Base-by-base conservation (phyloP, 2,329 filamentous ascomycete genomes). In the Trichophaea hybrida region DNA sequence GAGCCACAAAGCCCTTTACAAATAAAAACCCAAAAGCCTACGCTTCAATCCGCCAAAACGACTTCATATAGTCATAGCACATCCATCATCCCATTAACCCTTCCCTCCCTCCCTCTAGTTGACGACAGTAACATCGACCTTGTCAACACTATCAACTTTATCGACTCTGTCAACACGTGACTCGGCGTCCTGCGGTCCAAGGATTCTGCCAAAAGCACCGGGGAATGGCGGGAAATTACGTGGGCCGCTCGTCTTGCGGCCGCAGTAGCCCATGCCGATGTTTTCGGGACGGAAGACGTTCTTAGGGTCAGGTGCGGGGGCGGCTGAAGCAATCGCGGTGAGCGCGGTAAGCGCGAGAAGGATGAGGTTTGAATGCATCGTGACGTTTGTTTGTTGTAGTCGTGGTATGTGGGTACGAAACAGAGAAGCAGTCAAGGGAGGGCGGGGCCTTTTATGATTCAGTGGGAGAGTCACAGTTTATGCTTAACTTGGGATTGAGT, bases 261-360 rank as follows among this genome's bases (percentile, higher is more conserved):
- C 40, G 24, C 40, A 2, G 33, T 55, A 55, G 53, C 53, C 53
- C 53, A 55, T 55, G 35, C 53, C 53, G 37, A 17, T 17, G 37
- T 55, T 55, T 35, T 55, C 53, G 53, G 53, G 53, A 37, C 53
- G 53, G 53, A 55, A 55, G 37, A 55, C 53, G 35, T 46, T 55
- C 40, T 55, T 55, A 2, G 53, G 53, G n/a, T 35, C 37, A 12
- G 53, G 35, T 15, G 32, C 51, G 35, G 51, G 31, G 6, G 34
- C 31, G 24, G 34, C 51, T 15, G 24, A n/a, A 33, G 31, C 48
- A 24, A 12, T 24, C 12, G 31, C 5, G 48, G 12, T 2, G 38
- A 15, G 10, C 38, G 38, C 38, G 38, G n/a, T 43, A 10, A 43
- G 38, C 10, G n/a, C n/a, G 38, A 15, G n/a, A 15, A 43, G 38